Evolutionary conservation across 1,139 yeast genomes (phyloP).

Genomic region (Saccharomyces hybrid): DNA sequence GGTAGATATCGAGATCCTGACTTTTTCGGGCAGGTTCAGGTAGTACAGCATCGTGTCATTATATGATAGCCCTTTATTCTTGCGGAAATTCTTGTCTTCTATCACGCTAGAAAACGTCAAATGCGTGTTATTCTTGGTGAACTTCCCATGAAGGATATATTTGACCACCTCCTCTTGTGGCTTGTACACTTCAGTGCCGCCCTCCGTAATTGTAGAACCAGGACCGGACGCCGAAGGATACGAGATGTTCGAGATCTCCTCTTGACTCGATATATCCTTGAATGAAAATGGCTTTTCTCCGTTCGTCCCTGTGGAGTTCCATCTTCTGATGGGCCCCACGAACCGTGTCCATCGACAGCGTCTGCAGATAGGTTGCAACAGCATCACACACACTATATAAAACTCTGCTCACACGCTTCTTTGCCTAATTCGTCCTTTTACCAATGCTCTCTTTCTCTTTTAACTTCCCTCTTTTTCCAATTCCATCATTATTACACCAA

Average conservation of each 20-base stretch:
- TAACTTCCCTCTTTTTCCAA: not conserved
- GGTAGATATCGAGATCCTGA: constrained; percentile 56
- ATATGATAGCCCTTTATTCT: constrained; percentile 51
- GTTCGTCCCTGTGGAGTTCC: not conserved
- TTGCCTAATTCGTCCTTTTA: not conserved
- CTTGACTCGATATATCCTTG: not conserved
- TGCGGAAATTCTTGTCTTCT: constrained; percentile 54
- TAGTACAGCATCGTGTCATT: constrained; percentile 74
- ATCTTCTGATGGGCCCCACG: not conserved
- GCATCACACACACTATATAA: not conserved
- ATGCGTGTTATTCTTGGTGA: constrained; percentile 76
- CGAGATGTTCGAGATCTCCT: constrained; percentile 2
- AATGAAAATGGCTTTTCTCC: not conserved
- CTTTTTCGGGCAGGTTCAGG: constrained; percentile 72
- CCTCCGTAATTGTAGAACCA: not conserved
- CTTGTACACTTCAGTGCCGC: constrained; percentile 4
- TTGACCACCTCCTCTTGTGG: constrained; percentile 32
- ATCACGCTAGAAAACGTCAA: constrained; percentile 66
- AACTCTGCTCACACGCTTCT: not conserved
- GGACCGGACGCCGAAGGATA: not conserved
- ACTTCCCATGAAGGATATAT: constrained; percentile 68
- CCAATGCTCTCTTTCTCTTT: not conserved
- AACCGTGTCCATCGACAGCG: not conserved
- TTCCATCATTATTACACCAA: not conserved
- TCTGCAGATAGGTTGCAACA: not conserved